Conservation (phyloP, 495 filamentous ascomycete genomes). For the Lepraria neglecta region DNA sequence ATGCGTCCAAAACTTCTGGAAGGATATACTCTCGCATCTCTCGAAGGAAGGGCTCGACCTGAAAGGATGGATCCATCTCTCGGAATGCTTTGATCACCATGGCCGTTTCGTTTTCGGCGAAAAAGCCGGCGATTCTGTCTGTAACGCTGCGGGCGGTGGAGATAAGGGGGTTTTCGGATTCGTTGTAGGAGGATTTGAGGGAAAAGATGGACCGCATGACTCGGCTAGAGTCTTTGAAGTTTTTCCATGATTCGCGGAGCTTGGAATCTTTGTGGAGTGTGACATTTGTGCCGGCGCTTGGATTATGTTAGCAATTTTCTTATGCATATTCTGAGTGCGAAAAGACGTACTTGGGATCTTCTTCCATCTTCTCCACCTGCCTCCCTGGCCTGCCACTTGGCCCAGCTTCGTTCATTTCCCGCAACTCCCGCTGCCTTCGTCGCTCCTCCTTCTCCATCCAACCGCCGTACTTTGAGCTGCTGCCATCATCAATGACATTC, state of each 20-base stretch:
- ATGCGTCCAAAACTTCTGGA: slow-evolving; percentile 94
- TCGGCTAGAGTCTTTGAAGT: slow-evolving; percentile 80
- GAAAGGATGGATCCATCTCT: slow-evolving; percentile 93
- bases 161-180: slow-evolving; percentile 94
- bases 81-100: slow-evolving; percentile 95
- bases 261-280: slow-evolving; percentile 94
- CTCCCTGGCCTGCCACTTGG: slow-evolving; percentile 40
- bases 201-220: slow-evolving; percentile 84
- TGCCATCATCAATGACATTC: slow-evolving; percentile 93
- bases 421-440: slow-evolving; percentile 61
- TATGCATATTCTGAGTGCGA: not conserved
- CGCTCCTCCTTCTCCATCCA: slow-evolving; percentile 96
- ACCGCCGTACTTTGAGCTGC: slow-evolving; percentile 90
- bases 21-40: slow-evolving; percentile 98
- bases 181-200: slow-evolving; percentile 77
- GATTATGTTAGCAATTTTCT: not conserved
- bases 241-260: slow-evolving; percentile 92
- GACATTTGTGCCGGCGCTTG: slow-evolving; percentile 84
- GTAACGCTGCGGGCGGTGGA: slow-evolving; percentile 88
- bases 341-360: slow-evolving; percentile 77
- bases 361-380: slow-evolving; percentile 54
- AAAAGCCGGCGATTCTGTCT: slow-evolving; percentile 88
- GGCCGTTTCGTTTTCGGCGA: slow-evolving; percentile 96
- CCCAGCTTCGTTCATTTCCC: slow-evolving; percentile 58
- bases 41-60: slow-evolving; percentile 85